Evolutionary conservation across 768 basidiomycete genomes (phyloP), one percentile per base, ranked within the genome.

Genomic region (Leccinellum rugosiceps): DNA sequence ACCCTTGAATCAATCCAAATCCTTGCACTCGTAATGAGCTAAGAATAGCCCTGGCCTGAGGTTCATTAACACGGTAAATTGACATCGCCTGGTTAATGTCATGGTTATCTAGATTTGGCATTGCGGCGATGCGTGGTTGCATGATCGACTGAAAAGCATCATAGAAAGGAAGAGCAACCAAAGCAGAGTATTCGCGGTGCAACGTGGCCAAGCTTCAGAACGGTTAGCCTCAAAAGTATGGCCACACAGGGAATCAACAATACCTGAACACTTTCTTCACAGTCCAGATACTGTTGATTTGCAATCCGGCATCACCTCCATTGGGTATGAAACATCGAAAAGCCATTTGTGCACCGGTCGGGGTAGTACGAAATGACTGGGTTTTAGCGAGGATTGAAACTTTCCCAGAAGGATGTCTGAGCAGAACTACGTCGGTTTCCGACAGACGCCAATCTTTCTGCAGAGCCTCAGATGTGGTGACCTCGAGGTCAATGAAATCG

Each of bases 1-100:
- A 95, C 96, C 97, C 97, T 81, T 99, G 97, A 55, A 99, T 94
- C 30, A 99, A 77, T 0, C 85, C 83, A 68, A 99, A 97, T 0
- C 95, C 97, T 13, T 83, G 71, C 0, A 80, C 80, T 49, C 77
- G 73, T 62, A 95, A 76, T 0, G 94, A 84, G 31, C 85, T 85
- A 14, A 91, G 69, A 38, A 99, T 92, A 9, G 97, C 97, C 32
- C 76, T 81, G 8, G 97, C 95, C 71, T 99, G 97, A 2, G 97
- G 97, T 68, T 95, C 88, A 68, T 99, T 99, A 51, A 98, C 83
- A 41, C 79, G 77, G 68, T 88, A 88, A 3, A 75, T 75, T 8
- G 76, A 67, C 88, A 94, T 94, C 9, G 86, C 80, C 54, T 81
- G 76, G 52, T 80, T 70, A 7, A 96, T 69, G 25, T 86, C 83